A percentile compares a stretch with the other conserved stretches of the same genome.
These are phyloP conservation scores for Salmacisia buchloeana DNA, from an alignment of 1,284 basidiomycete species.

Conservation along the genomic window DNA sequence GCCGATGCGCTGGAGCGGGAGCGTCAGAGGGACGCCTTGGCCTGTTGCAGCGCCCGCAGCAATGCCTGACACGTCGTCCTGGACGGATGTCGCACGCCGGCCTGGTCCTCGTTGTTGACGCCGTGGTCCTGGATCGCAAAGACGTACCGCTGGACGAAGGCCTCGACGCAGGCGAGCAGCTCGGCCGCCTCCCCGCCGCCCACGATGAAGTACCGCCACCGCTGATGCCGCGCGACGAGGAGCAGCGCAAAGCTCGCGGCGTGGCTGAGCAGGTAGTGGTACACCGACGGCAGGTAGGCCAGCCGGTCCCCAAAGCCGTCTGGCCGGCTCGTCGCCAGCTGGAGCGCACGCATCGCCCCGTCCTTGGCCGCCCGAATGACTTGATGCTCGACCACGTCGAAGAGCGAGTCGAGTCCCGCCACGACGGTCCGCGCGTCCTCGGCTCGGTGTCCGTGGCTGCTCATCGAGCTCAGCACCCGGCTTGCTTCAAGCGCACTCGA, in stretches of 20 bases:
- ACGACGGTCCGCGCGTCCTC: neutral
- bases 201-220: neutral
- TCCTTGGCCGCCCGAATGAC: constrained; percentile 22
- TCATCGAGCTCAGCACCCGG: neutral
- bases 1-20: neutral
- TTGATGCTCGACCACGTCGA: constrained; percentile 7
- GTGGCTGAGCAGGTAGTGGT: constrained; percentile 39
- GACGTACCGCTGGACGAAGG: neutral
- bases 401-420: neutral
- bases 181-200: constrained; percentile 3
- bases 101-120: constrained; percentile 1
- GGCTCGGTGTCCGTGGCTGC: neutral
- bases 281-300: constrained; percentile 31
- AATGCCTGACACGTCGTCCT: neutral
- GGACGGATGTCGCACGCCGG: constrained; percentile 1
- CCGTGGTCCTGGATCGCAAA: constrained; percentile 1
- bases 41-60: constrained; percentile 4
- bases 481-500: constrained; percentile 14
- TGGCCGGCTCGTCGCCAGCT: constrained; percentile 17
- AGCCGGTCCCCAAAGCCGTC: constrained; percentile 35
- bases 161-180: neutral
- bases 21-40: neutral
- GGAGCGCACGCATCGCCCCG: constrained; percentile 30
- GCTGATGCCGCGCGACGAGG: constrained; percentile 19
- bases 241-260: constrained; percentile 31